Evolutionary conservation across 108 stramenopile species (phyloP).

Genomic region (Nitzschia palea): DNA sequence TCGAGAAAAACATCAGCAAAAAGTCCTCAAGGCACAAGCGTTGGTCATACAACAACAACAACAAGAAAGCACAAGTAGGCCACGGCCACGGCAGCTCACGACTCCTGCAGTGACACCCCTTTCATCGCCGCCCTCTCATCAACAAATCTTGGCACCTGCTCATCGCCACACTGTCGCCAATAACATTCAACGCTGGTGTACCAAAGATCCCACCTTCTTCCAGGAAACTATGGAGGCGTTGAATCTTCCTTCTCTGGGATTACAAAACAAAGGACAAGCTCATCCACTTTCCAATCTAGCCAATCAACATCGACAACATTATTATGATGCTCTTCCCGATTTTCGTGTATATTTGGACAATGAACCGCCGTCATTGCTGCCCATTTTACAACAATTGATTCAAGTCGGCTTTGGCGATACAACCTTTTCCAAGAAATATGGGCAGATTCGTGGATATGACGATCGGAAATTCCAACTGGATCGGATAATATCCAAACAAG

Average conservation of each 20-base stretch:
- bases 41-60: neutral
- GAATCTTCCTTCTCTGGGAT: constrained; percentile 18
- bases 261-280: neutral
- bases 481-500: neutral
- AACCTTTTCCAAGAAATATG: constrained; percentile 37
- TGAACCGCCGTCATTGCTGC: constrained; percentile 3
- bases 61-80: neutral
- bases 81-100: neutral
- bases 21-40: constrained; percentile 23
- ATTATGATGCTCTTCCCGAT: constrained; percentile 49
- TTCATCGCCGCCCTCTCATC: neutral
- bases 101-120: neutral
- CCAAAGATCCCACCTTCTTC: constrained; percentile 44
- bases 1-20: constrained; percentile 17
- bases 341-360: constrained; percentile 20
- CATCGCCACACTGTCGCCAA: constrained; percentile 13
- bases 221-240: constrained; percentile 44
- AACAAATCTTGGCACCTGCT: neutral
- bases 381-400: constrained; percentile 25
- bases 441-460: constrained; percentile 20
- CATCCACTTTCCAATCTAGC: constrained; percentile 22
- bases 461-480: neutral
- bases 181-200: constrained; percentile 32
- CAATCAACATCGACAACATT: constrained; percentile 50
- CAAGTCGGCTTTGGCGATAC: constrained; percentile 48